A percentile compares a stretch with the other conserved stretches of the same genome.
phyloP scores from a whole-genome alignment of 768 basidiomycete species.

The Suillus ampliporus region DNA sequence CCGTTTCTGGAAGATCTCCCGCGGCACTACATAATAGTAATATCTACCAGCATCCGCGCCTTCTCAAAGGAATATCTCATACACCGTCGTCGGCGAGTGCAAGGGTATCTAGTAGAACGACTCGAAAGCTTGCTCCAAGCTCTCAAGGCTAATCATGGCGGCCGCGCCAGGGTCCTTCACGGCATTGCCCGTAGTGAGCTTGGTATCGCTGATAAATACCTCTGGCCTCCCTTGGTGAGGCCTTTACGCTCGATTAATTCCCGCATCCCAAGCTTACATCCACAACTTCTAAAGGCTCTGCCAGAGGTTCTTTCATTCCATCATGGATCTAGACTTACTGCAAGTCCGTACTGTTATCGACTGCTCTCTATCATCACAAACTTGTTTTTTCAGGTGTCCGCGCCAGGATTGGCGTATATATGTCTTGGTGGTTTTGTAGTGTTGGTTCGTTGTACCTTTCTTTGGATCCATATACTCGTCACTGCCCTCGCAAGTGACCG shows the following conservation, averaged over 20 bases:
- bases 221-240: not conserved
- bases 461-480: not conserved
- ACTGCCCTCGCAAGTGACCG: too few species aligned
- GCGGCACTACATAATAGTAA: not conserved
- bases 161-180: not conserved
- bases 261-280: not conserved
- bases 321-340: slow-evolving; percentile 29
- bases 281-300: not conserved
- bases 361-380: slow-evolving; percentile 19
- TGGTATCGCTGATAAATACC: not conserved
- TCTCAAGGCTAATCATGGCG: too few species aligned
- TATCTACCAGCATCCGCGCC: not conserved
- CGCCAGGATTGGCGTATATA: slow-evolving; percentile 61
- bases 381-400: slow-evolving; percentile 51
- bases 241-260: not conserved
- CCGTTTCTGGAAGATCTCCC: not conserved
- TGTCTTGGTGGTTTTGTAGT: slow-evolving; percentile 64
- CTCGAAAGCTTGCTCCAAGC: too few species aligned
- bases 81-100: too few species aligned
- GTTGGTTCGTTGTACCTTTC: slow-evolving; percentile 37
- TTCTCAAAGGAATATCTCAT: too few species aligned
- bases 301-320: not conserved
- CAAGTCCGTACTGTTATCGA: slow-evolving; percentile 27
- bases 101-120: too few species aligned
- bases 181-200: not conserved